Base-by-base conservation (phyloP, 768 basidiomycete species). In the Boletus subparvulus region DNA sequence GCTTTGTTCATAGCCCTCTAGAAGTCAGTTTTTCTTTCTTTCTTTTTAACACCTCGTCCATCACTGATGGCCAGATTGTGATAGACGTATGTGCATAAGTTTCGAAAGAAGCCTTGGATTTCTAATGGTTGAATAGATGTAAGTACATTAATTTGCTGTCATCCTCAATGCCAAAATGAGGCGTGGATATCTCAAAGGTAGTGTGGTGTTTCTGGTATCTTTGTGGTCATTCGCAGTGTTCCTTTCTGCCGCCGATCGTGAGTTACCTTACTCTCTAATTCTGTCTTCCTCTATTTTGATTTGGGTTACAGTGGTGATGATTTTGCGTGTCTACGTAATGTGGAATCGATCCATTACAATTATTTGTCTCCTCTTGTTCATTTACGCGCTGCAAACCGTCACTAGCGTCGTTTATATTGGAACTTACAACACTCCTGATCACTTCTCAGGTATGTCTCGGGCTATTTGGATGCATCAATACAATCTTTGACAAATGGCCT, bases 291-390 rank as follows among this genome's bases (percentile, higher is more conserved):
- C 17, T 26, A 13, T 47, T 21, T 9, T 33, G 14, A 47, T 26
- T 11, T 40, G 6, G 12, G 21, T 33, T 14, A 19, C 17, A 54
- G 53, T 54, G 7, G 14, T 54, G 3, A 54, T 54, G 53, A 35
- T 54, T 54, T 21, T 54, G 6, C 53, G 53, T 47, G 53, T 54
- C 7, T 54, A 41, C 16, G 53, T 46, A 26, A 54, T 54, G 46
- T 54, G 37, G 37, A 26, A 35, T 33, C 28, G 6, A 26, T 54
- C 30, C 37, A 40, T 1, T 1, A 26, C 1, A 6, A 41, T 54
- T n/a, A 12, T 54, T 0, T 32, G 2, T 1, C 24, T 37, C 12
- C 46, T 54, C 30, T n/a, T 54, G 10, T 41, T 32, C 32, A 9
- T 54, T n/a, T 47, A 47, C 9, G 16, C 7, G 11, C 16, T 17